Evolutionary conservation across 2,329 filamentous ascomycete species (phyloP).

Genomic region (Nannizziopsis arthrosporioides): DNA sequence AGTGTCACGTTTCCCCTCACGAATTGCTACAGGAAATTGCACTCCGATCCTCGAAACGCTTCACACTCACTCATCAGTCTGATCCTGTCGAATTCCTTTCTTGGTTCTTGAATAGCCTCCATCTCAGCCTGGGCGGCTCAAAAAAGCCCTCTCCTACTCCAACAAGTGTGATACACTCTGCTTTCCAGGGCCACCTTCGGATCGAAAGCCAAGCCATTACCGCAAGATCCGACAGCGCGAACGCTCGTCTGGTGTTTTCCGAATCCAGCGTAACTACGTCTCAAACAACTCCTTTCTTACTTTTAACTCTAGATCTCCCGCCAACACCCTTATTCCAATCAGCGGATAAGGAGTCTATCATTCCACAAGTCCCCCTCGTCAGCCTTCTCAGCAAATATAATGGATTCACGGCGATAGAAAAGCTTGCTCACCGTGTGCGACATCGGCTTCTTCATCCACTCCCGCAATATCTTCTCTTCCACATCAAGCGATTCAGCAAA

Average conservation of each 20-base stretch:
- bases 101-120: conserved; percentile 95
- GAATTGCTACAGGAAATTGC: conserved; percentile 93
- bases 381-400: conserved; percentile 87
- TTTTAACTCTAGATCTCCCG: conserved; percentile 86
- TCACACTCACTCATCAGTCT: conserved; percentile 78
- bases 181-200: conserved; percentile 85
- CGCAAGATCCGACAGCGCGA: conserved; percentile 66
- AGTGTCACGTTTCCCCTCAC: conserved; percentile 91
- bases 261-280: conserved; percentile 73
- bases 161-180: conserved; percentile 70
- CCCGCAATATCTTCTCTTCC: conserved; percentile 81
- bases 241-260: conserved; percentile 83
- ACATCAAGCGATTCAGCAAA: conserved; percentile 91
- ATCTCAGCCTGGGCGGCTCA: conserved; percentile 79
- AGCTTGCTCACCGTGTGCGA: conserved; percentile 73
- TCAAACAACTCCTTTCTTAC: conserved; percentile 68
- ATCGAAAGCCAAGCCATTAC: conserved; percentile 92
- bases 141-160: conserved; percentile 61
- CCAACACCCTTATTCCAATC: conserved; percentile 91
- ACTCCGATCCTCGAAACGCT: conserved; percentile 79
- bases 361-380: conserved; percentile 63
- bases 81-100: conserved; percentile 94
- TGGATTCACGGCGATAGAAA: conserved; percentile 74
- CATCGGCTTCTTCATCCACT: conserved; percentile 84
- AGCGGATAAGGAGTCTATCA: conserved; percentile 87